Percentiles rank a stretch among this genome's conserved stretches.
These are phyloP conservation scores for Aspergillus aculeatinus DNA, from an alignment of 2,329 filamentous ascomycete species.

Conservation along the genomic window DNA sequence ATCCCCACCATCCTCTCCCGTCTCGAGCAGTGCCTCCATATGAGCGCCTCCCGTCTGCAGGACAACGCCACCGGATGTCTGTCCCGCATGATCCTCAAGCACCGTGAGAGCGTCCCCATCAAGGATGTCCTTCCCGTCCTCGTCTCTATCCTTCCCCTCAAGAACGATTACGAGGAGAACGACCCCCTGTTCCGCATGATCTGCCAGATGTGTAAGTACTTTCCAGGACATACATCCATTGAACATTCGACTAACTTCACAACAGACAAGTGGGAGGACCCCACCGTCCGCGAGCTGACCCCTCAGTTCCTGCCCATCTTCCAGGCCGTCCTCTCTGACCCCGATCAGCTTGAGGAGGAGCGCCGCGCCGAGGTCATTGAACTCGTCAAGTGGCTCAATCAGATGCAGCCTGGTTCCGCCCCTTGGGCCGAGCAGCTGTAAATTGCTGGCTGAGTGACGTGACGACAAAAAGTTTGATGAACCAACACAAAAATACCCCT, in stretches of 20 bases:
- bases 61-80: conserved; percentile 94
- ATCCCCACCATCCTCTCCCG: conserved; percentile 78
- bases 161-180: conserved; percentile 96
- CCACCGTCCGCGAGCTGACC: conserved; percentile 47
- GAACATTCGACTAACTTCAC: conserved; percentile 15
- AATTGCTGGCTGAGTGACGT: conserved; percentile 6
- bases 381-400: conserved; percentile 50
- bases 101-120: conserved; percentile 79
- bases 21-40: conserved; percentile 79
- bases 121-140: conserved; percentile 78
- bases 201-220: conserved; percentile 72
- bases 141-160: conserved; percentile 76
- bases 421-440: conserved; percentile 42
- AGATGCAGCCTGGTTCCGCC: conserved; percentile 42
- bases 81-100: conserved; percentile 84
- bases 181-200: conserved; percentile 90
- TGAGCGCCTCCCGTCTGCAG: conserved; percentile 74
- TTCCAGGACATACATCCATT: not conserved
- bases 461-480: conserved; percentile 20
- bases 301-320: conserved; percentile 49
- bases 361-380: conserved; percentile 48
- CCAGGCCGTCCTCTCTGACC: conserved; percentile 47
- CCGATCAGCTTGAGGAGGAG: conserved; percentile 50
- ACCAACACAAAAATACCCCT: conserved; percentile 16
- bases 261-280: conserved; percentile 47